Evolutionary conservation across 768 basidiomycete species (phyloP).

Genomic region (Gloeophyllum trabeum): DNA sequence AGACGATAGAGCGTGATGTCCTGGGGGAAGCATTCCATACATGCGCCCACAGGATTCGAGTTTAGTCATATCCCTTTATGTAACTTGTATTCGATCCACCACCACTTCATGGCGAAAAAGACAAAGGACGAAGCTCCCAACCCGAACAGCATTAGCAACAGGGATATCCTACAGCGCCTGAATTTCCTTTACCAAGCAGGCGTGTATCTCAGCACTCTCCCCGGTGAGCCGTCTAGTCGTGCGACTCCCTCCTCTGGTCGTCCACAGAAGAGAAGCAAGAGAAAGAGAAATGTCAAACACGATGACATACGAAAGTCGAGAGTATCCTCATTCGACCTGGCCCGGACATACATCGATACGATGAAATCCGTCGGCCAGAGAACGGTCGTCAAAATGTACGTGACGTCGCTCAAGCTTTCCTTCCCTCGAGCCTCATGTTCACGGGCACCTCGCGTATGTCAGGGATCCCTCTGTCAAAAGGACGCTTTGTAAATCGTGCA

Average conservation of each 20-base stretch:
- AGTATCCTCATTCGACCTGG: conserved; percentile 36
- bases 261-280: conserved; percentile 10
- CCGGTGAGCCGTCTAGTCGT: not conserved
- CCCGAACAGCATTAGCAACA: conserved; percentile 45
- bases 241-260: not conserved
- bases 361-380: conserved; percentile 70
- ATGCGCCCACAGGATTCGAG: no score
- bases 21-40: no score
- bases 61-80: no score
- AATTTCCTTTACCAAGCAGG: conserved; percentile 84
- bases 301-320: no score
- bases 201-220: conserved; percentile 39
- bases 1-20: no score
- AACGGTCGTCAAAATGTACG: conserved; percentile 68
- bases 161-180: conserved; percentile 72
- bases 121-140: conserved; percentile 45
- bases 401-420: conserved; percentile 5
- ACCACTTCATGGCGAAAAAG: conserved; percentile 76
- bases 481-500: conserved; percentile 62
- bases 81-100: no score
- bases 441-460: not conserved
- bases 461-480: conserved; percentile 85
- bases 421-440: not conserved
- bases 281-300: conserved; percentile 16
- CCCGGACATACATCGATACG: conserved; percentile 48